Base-by-base conservation (phyloP, 208 protist species). In the Porcisia deanei region DNA sequence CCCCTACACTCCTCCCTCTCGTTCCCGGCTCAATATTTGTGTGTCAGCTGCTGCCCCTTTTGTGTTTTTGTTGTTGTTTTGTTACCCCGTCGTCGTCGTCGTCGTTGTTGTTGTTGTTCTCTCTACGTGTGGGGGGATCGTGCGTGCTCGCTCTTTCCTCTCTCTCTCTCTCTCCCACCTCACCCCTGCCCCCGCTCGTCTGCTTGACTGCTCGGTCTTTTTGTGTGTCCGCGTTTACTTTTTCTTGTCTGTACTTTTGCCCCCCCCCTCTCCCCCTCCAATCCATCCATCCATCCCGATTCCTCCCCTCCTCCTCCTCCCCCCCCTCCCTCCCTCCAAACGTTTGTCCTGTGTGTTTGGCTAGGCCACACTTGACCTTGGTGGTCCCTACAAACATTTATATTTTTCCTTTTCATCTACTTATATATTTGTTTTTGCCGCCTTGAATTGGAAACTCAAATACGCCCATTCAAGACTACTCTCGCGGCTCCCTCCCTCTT, bases 1-100 rank as follows among this genome's bases (percentile, higher is more conserved):
- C 57, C 37, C 57, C 8, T 61, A 12, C 55, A 5, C 10, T 4
- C 55, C 14, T 22, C 57, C 37, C 2, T 59, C 55, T 16, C 37
- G 57, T 7, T 22, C 6, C 14, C 16, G 14, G 16, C 60, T 41
- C 16, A 3, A 25, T 43, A 14, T 12, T 55, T 14, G 14, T 22
- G 18, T 53, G 8, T 47, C 10, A 12, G 52, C 8, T 41, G 69
- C 25, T 1, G 6, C 22, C 7, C 14, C n/a, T 55, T 22, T 60
- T 53, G 39, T 77, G 25, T 78, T 20, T 65, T 49, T 10, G 63
- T 41, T 47, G 63, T 43, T 20, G 58, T 39, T 37, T 3, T 69
- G 43, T 30, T 37, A 16, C 43, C 22, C 60, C 30, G 30, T 30
- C 30, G 30, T 61, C 37, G 30, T 61, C 25, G 58, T 30, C 30